Evolutionary conservation across 1,139 yeast genomes (phyloP).

Genomic region (Suhomyces bribrorum): DNA sequence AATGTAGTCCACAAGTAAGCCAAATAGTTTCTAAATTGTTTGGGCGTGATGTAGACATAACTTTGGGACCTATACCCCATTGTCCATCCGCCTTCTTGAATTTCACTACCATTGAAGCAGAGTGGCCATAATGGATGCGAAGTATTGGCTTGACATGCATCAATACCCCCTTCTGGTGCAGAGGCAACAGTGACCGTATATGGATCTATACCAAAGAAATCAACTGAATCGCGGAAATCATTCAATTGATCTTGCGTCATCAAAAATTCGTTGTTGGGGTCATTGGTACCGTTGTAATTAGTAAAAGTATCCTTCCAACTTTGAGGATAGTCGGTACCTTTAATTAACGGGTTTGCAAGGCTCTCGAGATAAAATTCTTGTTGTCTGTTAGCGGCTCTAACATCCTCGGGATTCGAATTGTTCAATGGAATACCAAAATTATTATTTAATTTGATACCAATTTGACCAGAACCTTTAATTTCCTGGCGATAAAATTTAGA

Average conservation of each 20-base stretch:
- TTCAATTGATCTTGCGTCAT: constrained; percentile 29
- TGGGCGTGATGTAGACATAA: constrained; percentile 26
- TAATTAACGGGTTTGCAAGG: constrained; percentile 32
- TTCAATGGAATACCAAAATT: constrained; percentile 23
- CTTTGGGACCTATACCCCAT: constrained; percentile 30
- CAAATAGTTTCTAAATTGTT: constrained; percentile 20
- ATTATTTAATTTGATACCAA: constrained; percentile 24
- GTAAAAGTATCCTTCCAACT: constrained; percentile 24
- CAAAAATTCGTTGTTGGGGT: constrained; percentile 12
- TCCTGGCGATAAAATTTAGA: constrained; percentile 30
- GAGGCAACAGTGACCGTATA: constrained; percentile 30
- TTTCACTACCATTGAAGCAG: constrained; percentile 20
- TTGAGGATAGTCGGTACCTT: constrained; percentile 34
- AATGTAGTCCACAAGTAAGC: constrained; percentile 24
- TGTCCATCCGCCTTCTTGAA: constrained; percentile 28
- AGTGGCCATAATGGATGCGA: constrained; percentile 21
- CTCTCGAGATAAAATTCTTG: constrained; percentile 29
- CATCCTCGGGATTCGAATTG: constrained; percentile 19
- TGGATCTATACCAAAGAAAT: constrained; percentile 38
- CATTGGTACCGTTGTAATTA: constrained; percentile 11
- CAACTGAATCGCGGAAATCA: constrained; percentile 25
- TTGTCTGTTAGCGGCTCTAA: constrained; percentile 28
- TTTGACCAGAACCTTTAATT: constrained; percentile 26
- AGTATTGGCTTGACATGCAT: constrained; percentile 19
- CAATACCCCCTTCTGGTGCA: constrained; percentile 24